Evolutionary conservation across 2,329 filamentous ascomycete genomes (phyloP).

Genomic region (Ceratocystiopsis sp.): DNA sequence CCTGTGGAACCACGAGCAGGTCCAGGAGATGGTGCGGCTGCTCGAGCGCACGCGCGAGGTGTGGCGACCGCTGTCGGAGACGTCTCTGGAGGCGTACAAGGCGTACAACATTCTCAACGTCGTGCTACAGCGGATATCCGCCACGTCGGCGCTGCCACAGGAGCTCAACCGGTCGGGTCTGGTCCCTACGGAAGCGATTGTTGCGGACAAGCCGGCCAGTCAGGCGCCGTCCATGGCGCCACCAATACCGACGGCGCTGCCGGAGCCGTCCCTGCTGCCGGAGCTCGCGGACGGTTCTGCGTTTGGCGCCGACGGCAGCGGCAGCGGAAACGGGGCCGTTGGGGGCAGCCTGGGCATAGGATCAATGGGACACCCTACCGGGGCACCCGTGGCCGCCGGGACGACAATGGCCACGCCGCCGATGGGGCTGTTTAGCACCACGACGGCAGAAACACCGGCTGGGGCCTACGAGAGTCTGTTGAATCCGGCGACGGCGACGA

Average conservation of each 20-base stretch:
- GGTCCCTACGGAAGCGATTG: neutral
- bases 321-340: no score
- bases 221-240: neutral
- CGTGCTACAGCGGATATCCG: constrained; percentile 62
- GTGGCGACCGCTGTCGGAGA: constrained; percentile 61
- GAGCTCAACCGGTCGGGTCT: neutral
- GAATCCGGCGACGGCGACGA: constrained; percentile 1
- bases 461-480: neutral
- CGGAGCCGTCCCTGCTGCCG: no score
- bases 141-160: neutral
- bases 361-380: no score
- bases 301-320: no score
- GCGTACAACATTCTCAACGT: constrained; percentile 65
- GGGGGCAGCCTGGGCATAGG: no score
- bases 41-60: constrained; percentile 60
- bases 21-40: constrained; percentile 57
- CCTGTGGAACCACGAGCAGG: constrained; percentile 41
- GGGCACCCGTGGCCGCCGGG: no score
- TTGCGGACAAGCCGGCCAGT: neutral
- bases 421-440: neutral
- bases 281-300: no score
- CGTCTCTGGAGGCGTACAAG: constrained; percentile 82
- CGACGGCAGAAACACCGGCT: neutral
- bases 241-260: neutral
- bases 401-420: no score